A percentile compares a stretch with the other conserved stretches of the same genome.
Conservation (phyloP, 1,284 basidiomycete species). For the Tausonia pullulans region DNA sequence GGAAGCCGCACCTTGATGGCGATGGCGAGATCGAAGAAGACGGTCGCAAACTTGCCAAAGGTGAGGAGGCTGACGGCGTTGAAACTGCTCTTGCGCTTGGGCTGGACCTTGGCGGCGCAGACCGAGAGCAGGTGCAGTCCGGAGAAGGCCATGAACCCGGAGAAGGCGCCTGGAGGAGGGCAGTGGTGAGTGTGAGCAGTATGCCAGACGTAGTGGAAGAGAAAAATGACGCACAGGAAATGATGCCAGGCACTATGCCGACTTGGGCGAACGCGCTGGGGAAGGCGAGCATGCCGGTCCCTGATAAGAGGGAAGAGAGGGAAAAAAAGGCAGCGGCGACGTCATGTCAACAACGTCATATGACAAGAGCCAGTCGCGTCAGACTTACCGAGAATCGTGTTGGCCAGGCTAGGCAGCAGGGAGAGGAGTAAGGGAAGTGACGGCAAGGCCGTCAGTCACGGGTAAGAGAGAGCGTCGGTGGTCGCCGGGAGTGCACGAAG, state of each 20-base stretch:
- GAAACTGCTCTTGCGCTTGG: slow-evolving; percentile 61
- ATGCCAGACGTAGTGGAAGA: neutral
- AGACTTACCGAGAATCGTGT: slow-evolving; percentile 3
- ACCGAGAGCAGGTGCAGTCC: slow-evolving; percentile 82
- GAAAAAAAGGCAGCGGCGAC: neutral
- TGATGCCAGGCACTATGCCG: slow-evolving; percentile 14
- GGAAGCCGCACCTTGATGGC: slow-evolving; percentile 57
- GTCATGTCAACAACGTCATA: neutral
- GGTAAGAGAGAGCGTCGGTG: too few species aligned
- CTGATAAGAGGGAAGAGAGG: neutral
- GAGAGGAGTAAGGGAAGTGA: neutral
- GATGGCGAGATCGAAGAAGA: slow-evolving; percentile 86
- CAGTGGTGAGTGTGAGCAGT: neutral
- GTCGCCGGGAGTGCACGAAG: neutral
- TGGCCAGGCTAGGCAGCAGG: neutral
- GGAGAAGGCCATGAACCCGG: slow-evolving; percentile 65
- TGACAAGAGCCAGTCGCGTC: neutral
- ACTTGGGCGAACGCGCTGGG: slow-evolving; percentile 9
- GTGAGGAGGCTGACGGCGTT: slow-evolving; percentile 48
- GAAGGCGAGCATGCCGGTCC: slow-evolving; percentile 15
- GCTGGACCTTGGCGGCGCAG: slow-evolving; percentile 62
- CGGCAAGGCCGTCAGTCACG: too few species aligned
- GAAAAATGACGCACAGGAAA: slow-evolving; percentile 3
- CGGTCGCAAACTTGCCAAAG: slow-evolving; percentile 41
- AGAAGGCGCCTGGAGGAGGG: slow-evolving; percentile 39